phyloP scores from a whole-genome alignment of 305 asterid genomes.

The Ruellia speciosa region DNA sequence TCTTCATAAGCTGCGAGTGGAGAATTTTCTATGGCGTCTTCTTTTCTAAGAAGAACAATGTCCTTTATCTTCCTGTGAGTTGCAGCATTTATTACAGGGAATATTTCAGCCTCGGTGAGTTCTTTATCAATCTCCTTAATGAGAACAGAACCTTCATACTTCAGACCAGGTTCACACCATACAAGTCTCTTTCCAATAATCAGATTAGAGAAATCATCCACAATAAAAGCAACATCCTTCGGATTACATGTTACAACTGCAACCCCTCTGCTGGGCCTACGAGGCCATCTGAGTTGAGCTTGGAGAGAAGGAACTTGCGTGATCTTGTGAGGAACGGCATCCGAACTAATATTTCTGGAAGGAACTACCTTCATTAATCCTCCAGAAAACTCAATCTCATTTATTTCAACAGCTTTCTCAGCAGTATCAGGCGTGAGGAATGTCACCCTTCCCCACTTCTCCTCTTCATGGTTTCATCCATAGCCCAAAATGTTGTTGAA shows the following conservation, averaged over 20 bases:
- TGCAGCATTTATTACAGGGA: slow-evolving; percentile 30
- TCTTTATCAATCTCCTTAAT: slow-evolving; percentile 46
- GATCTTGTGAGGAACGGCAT: slow-evolving; percentile 50
- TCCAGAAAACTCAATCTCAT: slow-evolving; percentile 36
- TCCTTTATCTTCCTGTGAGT: slow-evolving; percentile 43
- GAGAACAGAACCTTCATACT: slow-evolving; percentile 29
- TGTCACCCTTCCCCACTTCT: slow-evolving; percentile 80
- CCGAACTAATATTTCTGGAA: slow-evolving; percentile 32
- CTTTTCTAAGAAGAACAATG: slow-evolving; percentile 57
- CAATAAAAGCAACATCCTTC: slow-evolving; percentile 40
- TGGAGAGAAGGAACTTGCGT: slow-evolving; percentile 41
- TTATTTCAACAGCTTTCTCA: slow-evolving; percentile 39
- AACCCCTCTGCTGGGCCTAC: slow-evolving; percentile 66
- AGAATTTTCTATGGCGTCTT: slow-evolving; percentile 43
- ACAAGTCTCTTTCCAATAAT: slow-evolving; percentile 35
- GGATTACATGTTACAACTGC: slow-evolving; percentile 57
- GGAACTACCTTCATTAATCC: slow-evolving; percentile 55
- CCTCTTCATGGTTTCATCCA: slow-evolving; percentile 40
- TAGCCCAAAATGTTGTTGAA: slow-evolving; percentile 36
- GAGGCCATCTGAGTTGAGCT: slow-evolving; percentile 84
- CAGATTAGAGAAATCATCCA: slow-evolving; percentile 41
- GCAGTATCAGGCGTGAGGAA: slow-evolving; percentile 83
- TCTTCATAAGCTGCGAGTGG: slow-evolving; percentile 51
- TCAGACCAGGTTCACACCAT: slow-evolving; percentile 35
- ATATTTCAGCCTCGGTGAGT: slow-evolving; percentile 53